Evolutionary conservation across 2,329 filamentous ascomycete genomes (phyloP).

Genomic region (Fonsecaea pedrosoi): DNA sequence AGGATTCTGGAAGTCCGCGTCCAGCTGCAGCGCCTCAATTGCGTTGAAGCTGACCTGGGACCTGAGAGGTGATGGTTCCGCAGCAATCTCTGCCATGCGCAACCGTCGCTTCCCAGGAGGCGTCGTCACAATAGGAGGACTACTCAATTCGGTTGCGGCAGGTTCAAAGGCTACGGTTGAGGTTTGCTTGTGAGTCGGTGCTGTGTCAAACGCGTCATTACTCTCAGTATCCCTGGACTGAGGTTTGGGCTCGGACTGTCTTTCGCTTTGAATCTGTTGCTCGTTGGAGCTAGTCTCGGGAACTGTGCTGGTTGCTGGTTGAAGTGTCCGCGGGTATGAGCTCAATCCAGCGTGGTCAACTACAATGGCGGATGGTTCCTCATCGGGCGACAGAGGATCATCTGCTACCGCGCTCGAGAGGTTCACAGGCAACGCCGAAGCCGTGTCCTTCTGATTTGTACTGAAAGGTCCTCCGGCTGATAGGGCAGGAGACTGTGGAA

Average conservation of each 20-base stretch:
- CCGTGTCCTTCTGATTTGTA: background rate
- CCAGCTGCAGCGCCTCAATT: slow-evolving; percentile 26
- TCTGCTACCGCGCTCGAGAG: background rate
- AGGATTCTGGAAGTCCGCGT: slow-evolving; percentile 18
- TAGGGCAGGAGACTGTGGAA: slow-evolving; percentile 34
- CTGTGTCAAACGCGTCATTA: slow-evolving; percentile 35
- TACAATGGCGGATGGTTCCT: background rate
- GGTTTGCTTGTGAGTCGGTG: slow-evolving; percentile 25
- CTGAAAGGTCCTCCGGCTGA: slow-evolving; percentile 5
- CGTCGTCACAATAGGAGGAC: slow-evolving; percentile 26
- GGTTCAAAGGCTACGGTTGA: slow-evolving; percentile 5
- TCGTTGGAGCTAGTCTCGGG: slow-evolving; percentile 36
- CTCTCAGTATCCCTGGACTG: slow-evolving; percentile 11
- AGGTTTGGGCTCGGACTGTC: background rate
- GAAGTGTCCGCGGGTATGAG: slow-evolving; percentile 11
- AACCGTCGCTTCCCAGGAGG: slow-evolving; percentile 32
- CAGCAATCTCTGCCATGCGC: slow-evolving; percentile 35
- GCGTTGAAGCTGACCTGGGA: slow-evolving; percentile 35
- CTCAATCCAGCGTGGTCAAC: background rate
- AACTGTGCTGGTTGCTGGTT: slow-evolving; percentile 26
- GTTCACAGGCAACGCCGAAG: background rate
- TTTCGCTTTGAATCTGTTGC: slow-evolving; percentile 9
- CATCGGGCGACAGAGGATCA: background rate
- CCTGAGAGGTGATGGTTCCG: slow-evolving; percentile 31
- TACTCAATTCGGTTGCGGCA: slow-evolving; percentile 22